These are phyloP conservation scores for Camellia japonica DNA, from an alignment of 148 eudicot species.

Conservation along the genomic window DNA sequence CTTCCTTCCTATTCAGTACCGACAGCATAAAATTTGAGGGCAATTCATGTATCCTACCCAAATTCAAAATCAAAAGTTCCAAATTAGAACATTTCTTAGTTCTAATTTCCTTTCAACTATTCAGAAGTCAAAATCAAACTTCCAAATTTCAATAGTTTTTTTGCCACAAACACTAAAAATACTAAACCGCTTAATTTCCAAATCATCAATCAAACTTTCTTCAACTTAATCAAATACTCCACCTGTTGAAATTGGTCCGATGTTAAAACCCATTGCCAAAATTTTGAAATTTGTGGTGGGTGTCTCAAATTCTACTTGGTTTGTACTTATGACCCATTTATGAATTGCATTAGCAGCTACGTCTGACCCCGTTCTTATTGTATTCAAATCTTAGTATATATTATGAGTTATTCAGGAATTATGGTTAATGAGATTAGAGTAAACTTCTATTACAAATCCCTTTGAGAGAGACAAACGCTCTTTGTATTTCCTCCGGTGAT, in stretches of 20 bases:
- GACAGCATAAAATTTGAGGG: background rate
- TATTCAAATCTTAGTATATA: too few species aligned
- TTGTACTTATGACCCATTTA: too few species aligned
- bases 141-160: background rate
- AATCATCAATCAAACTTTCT: background rate
- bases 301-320: too few species aligned
- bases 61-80: background rate
- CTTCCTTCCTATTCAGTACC: background rate
- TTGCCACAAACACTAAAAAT: too few species aligned
- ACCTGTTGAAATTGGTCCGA: background rate
- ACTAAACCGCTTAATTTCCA: background rate
- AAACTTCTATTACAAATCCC: too few species aligned
- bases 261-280: background rate
- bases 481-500: too few species aligned
- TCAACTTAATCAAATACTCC: background rate
- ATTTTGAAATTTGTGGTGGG: background rate
- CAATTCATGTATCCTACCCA: background rate
- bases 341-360: too few species aligned
- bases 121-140: background rate
- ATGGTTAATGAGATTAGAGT: too few species aligned
- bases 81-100: background rate
- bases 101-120: background rate
- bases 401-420: too few species aligned
- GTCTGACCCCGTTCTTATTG: too few species aligned
- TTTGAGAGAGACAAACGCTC: too few species aligned